Conservation (phyloP, 2,329 filamentous ascomycete species). For the Zymoseptoria tritici region DNA sequence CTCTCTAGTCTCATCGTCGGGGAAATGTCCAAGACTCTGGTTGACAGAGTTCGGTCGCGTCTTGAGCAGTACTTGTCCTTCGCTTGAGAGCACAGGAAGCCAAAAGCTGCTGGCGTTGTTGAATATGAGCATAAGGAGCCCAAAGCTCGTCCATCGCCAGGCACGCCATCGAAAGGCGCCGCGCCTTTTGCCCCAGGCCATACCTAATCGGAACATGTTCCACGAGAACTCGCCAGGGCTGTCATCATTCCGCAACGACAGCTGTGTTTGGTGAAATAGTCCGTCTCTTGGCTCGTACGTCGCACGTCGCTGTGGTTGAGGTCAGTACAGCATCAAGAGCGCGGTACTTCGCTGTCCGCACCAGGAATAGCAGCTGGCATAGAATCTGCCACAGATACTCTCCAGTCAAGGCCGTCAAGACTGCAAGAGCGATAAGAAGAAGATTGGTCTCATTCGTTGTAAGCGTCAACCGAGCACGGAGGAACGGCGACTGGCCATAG, state of each 20-base stretch:
- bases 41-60: no score
- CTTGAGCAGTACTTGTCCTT: neutral
- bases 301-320: neutral
- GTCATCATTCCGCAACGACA: neutral
- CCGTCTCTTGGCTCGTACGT: neutral
- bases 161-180: neutral
- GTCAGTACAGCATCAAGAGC: no score
- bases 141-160: neutral
- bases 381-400: neutral
- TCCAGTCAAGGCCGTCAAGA: neutral
- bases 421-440: neutral
- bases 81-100: neutral
- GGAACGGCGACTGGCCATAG: neutral
- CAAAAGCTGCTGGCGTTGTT: neutral
- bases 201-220: neutral
- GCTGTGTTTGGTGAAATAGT: neutral
- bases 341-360: no score
- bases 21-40: no score
- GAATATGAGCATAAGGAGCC: neutral
- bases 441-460: neutral
- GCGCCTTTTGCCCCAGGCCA: neutral
- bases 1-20: no score
- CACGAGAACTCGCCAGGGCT: neutral
- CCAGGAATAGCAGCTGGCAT: neutral
- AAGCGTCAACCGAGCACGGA: neutral